Evolutionary conservation across 345 rosid species (phyloP).

Genomic region (Brassica juncea): DNA sequence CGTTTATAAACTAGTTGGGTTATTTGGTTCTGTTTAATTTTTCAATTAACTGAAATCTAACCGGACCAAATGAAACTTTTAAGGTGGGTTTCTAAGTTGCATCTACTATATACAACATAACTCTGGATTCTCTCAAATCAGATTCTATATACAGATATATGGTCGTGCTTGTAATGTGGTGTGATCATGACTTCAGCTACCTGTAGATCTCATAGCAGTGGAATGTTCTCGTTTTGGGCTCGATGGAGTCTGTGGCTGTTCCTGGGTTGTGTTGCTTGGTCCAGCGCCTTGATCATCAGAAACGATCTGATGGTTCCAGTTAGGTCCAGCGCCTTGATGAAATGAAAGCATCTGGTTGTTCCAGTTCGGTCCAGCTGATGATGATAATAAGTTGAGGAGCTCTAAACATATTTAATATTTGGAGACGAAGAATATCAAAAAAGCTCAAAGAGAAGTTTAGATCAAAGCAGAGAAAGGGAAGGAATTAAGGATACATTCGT

Average conservation of each 20-base stretch:
- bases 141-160: constrained; percentile 34
- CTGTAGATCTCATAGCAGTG: constrained; percentile 19
- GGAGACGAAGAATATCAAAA: neutral
- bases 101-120: constrained; percentile 34
- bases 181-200: constrained; percentile 30
- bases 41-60: neutral
- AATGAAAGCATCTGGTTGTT: constrained; percentile 28
- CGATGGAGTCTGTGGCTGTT: constrained; percentile 29
- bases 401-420: neutral
- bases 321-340: constrained; percentile 30
- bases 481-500: constrained; percentile 71
- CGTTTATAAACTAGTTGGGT: neutral
- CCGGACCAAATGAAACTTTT: neutral
- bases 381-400: constrained; percentile 27
- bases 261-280: constrained; percentile 28
- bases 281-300: constrained; percentile 29
- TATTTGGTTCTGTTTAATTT: neutral
- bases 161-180: constrained; percentile 16
- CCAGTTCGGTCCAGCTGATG: constrained; percentile 34
- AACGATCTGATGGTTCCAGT: constrained; percentile 30
- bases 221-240: constrained; percentile 29
- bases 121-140: constrained; percentile 11
- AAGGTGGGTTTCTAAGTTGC: neutral
- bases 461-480: neutral
- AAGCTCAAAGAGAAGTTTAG: neutral